phyloP scores from a whole-genome alignment of 1,284 basidiomycete species.

The Trichosporon faecale region DNA sequence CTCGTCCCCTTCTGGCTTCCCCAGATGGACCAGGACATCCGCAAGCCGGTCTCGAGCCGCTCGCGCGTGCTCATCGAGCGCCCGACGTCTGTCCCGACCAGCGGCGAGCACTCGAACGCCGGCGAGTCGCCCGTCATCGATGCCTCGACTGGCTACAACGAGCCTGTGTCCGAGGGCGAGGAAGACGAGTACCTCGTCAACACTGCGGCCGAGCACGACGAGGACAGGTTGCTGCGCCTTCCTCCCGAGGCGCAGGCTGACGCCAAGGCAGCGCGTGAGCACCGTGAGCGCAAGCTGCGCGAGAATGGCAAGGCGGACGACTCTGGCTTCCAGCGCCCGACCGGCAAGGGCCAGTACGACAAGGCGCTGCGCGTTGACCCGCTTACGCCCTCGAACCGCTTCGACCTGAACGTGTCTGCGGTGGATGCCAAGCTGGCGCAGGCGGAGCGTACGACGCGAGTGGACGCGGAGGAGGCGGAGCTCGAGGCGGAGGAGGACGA shows the following conservation, averaged over 20 bases:
- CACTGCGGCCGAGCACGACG: conserved; percentile 59
- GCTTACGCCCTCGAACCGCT: conserved; percentile 71
- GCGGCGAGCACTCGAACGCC: conserved; percentile 51
- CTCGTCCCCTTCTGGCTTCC: conserved; percentile 96
- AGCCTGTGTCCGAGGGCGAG: conserved; percentile 84
- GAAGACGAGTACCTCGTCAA: conserved; percentile 68
- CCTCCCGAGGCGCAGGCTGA: conserved; percentile 67
- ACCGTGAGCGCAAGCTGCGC: conserved; percentile 73
- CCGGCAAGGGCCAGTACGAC: conserved; percentile 37
- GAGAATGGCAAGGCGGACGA: conserved; percentile 44
- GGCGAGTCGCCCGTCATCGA: conserved; percentile 34
- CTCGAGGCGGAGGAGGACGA: conserved; percentile 40
- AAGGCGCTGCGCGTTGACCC: conserved; percentile 72
- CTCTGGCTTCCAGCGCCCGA: conserved; percentile 22
- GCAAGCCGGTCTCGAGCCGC: conserved; percentile 78
- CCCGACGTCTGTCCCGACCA: conserved; percentile 54
- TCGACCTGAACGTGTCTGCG: conserved; percentile 63
- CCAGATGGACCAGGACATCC: conserved; percentile 86
- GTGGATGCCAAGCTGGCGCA: conserved; percentile 58
- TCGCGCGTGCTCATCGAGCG: conserved; percentile 66
- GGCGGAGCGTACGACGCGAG: conserved; percentile 43
- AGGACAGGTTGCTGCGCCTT: conserved; percentile 72
- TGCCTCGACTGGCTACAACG: conserved; percentile 60
- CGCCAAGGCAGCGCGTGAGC: conserved; percentile 76
- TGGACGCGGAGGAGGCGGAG: conserved; percentile 52